Base-by-base conservation (phyloP, 2,329 filamentous ascomycete genomes). In the Colletotrichum noveboracense region DNA sequence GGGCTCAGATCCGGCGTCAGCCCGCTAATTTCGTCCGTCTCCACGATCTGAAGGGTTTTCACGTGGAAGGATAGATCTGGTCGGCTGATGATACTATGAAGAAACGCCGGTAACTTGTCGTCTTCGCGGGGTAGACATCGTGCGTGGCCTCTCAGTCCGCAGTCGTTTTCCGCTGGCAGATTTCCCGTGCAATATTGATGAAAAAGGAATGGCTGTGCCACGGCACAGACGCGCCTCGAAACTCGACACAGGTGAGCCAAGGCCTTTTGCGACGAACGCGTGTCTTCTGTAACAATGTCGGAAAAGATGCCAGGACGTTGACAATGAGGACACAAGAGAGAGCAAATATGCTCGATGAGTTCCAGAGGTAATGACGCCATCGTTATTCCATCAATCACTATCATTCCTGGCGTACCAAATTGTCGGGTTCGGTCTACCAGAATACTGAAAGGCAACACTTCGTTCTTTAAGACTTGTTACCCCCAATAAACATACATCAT, bases 201-300 rank as follows among this genome's bases (percentile, higher is more conserved):
- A 32, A 72, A 75, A 12, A 75, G 69, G 21, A 75, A 67, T n/a
- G 73, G 73, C 55, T 67, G 73, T 13, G 73, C 62, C 10, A 75
- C 69, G 14, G 56, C 62, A 26, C 38, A 64, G n/a, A 75, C 26
- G 7, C 69, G 48, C 28, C 62, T 67, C 12, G 73, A 75, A 38
- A 67, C 69, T 32, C 62, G 73, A n/a, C 62, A 75, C 3, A 72
- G 26, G 14, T 34, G 38, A 7, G 69, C 28, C 18, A 68, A 26
- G 5, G 73, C 14, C n/a, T 16, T 72, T 14, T 72, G 71, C 14
- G 55, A 26, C 1, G 16, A 28, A 3, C 56, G 64, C 6, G 32
- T 30, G 6, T 75, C 38, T 13, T 43, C 6, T 5, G 5, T 18
- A 8, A 36, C 60, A 5, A 12, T 16, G 4, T 55, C 55, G 8